Percentiles rank a stretch among this genome's conserved stretches.
These are phyloP conservation scores for Elongisporangium prolatum DNA, from an alignment of 352 stramenopile species.

Conservation along the genomic window DNA sequence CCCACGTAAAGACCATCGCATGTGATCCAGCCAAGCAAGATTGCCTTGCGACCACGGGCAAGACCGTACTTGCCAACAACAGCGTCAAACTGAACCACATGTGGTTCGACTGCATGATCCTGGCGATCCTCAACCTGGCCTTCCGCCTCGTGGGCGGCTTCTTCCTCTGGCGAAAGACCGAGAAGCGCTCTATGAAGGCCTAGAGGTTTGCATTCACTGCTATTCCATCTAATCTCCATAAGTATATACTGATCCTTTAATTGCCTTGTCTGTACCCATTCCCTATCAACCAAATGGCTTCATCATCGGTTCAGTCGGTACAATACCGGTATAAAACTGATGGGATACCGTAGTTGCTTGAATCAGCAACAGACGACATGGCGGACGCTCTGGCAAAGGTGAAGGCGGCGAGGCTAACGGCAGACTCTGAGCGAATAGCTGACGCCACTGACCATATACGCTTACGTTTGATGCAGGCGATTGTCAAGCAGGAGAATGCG, in stretches of 20 bases:
- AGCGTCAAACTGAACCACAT: constrained; percentile 14
- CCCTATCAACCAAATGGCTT: background rate
- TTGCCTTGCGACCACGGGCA: constrained; percentile 18
- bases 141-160: constrained; percentile 25
- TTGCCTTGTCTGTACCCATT: background rate
- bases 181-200: constrained; percentile 5
- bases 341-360: background rate
- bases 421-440: background rate
- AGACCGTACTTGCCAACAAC: constrained; percentile 21
- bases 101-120: constrained; percentile 18
- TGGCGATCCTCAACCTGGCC: constrained; percentile 24
- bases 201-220: background rate
- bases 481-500: constrained; percentile 42
- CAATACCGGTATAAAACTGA: background rate
- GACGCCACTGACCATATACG: background rate
- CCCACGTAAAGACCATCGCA: constrained; percentile 14
- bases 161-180: constrained; percentile 19
- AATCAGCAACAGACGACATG: background rate
- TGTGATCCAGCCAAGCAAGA: constrained; percentile 8
- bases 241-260: background rate
- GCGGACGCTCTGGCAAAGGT: background rate
- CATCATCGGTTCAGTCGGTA: background rate
- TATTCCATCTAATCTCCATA: background rate
- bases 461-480: constrained; percentile 20
- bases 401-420: background rate